Evolutionary conservation across 1,284 basidiomycete genomes (phyloP).

Genomic region (Malassezia cuniculi): DNA sequence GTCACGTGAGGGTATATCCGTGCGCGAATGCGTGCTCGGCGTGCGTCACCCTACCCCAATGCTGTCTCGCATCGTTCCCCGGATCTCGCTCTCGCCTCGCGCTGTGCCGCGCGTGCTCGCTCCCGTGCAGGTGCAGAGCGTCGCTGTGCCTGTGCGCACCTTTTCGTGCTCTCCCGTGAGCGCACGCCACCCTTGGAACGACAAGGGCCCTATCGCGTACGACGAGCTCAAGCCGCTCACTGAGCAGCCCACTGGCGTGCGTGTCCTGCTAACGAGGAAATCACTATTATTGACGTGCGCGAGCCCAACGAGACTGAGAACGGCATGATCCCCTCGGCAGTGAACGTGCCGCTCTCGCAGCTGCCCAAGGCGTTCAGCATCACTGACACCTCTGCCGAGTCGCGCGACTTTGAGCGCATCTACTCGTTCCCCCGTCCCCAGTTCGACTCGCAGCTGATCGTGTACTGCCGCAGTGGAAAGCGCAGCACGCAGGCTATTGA

Average conservation of each 20-base stretch:
- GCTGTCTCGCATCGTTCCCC: no score
- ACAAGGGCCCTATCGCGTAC: slow-evolving; percentile 54
- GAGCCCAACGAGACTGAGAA: slow-evolving; percentile 85
- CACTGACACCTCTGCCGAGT: slow-evolving; percentile 46
- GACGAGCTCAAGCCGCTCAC: slow-evolving; percentile 72
- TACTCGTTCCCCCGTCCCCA: slow-evolving; percentile 74
- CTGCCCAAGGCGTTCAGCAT: slow-evolving; percentile 61
- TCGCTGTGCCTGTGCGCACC: background rate
- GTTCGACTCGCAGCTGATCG: slow-evolving; percentile 65
- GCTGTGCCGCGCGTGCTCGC: no score
- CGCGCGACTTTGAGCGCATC: slow-evolving; percentile 45
- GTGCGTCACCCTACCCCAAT: no score
- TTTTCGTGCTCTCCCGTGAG: background rate
- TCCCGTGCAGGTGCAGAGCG: no score
- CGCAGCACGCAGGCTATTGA: slow-evolving; percentile 72
- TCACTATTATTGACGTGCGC: slow-evolving; percentile 57
- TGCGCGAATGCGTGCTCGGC: no score
- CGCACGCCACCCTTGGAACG: slow-evolving; percentile 18
- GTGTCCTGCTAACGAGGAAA: slow-evolving; percentile 37
- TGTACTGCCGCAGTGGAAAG: slow-evolving; percentile 87
- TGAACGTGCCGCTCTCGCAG: slow-evolving; percentile 77
- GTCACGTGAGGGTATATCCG: no score
- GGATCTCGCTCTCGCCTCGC: no score
- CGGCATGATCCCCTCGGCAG: slow-evolving; percentile 86
- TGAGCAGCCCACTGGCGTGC: slow-evolving; percentile 62